Percentiles rank a stretch among this genome's conserved stretches.
phyloP scores from a whole-genome alignment of 2,329 filamentous ascomycete genomes.

The Aspergillus hortae region DNA sequence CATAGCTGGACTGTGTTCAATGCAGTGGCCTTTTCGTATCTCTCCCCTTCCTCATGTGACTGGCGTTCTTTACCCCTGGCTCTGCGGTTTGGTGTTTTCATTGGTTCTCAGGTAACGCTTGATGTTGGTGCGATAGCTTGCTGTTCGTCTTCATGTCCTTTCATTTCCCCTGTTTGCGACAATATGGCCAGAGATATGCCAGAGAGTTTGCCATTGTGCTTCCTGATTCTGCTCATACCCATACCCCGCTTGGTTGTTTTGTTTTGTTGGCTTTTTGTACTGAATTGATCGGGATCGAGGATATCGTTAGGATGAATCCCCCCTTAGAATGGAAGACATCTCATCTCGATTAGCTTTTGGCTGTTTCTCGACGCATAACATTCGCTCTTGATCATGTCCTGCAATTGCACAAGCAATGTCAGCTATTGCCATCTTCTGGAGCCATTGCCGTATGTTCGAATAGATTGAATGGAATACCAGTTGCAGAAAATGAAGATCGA shows the following conservation, averaged over 20 bases:
- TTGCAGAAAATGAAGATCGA: no score
- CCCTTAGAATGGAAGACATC: no score
- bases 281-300: no score
- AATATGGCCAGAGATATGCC: neutral
- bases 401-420: no score
- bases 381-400: no score
- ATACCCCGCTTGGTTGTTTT: neutral
- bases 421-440: no score
- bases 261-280: no score
- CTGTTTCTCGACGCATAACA: no score
- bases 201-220: neutral
- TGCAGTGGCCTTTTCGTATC: neutral
- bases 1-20: constrained; percentile 10
- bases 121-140: neutral
- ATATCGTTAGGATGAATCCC: no score
- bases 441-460: no score
- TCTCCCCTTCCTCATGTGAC: neutral
- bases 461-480: no score
- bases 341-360: no score
- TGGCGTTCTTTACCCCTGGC: neutral
- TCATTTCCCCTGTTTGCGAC: neutral
- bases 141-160: neutral
- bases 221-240: neutral
- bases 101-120: neutral
- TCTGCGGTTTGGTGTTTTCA: neutral